A percentile compares a stretch with the other conserved stretches of the same genome.
phyloP scores from a whole-genome alignment of 2,329 filamentous ascomycete species.

The Trichoderma sp. region DNA sequence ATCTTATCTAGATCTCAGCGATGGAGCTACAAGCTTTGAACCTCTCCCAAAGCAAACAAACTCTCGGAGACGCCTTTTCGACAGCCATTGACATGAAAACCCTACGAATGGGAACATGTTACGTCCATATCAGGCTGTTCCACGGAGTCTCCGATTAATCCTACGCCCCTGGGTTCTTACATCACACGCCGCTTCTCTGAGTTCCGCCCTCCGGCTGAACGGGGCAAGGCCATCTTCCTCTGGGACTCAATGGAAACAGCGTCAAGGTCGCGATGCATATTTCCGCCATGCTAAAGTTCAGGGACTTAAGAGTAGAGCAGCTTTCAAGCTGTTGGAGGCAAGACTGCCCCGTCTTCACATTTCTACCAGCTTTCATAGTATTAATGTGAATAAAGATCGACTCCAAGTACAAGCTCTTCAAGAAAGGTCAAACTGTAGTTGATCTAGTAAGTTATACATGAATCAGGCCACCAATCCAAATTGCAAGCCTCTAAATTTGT shows the following conservation, averaged over 20 bases:
- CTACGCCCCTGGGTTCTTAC: neutral
- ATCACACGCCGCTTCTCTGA: neutral
- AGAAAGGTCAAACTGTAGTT: slow-evolving; percentile 77
- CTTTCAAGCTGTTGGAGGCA: slow-evolving; percentile 89
- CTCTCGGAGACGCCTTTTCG: neutral
- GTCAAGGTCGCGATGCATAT: slow-evolving; percentile 72
- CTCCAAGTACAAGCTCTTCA: slow-evolving; percentile 75
- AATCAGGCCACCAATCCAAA: neutral
- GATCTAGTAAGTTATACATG: slow-evolving; percentile 64
- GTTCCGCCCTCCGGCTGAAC: neutral
- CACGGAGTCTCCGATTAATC: neutral
- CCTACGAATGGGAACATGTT: neutral
- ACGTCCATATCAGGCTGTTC: neutral
- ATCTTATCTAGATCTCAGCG: neutral
- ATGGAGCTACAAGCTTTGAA: neutral
- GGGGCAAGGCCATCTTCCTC: slow-evolving; percentile 43
- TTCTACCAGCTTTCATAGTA: neutral
- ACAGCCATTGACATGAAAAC: neutral
- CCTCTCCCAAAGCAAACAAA: neutral
- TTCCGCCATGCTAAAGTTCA: slow-evolving; percentile 73
- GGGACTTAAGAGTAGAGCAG: slow-evolving; percentile 83
- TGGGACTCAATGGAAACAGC: slow-evolving; percentile 76
- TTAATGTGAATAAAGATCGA: slow-evolving; percentile 52
- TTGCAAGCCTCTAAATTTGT: neutral
- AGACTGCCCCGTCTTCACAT: neutral